phyloP scores from a whole-genome alignment of 257 asterid genomes.

The Nemophila menziesii region DNA sequence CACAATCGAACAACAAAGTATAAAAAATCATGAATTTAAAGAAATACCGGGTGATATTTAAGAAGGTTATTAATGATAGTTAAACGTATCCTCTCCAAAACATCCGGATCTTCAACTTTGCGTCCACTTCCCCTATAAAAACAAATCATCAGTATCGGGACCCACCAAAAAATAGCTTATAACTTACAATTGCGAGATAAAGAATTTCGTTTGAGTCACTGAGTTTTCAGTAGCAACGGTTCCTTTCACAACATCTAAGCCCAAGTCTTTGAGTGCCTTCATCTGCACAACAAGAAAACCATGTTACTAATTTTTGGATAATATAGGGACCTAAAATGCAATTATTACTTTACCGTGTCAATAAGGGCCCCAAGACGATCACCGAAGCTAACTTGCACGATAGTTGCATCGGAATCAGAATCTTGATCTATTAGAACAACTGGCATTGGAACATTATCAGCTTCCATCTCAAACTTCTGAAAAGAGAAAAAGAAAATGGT shows the following conservation, averaged over 20 bases:
- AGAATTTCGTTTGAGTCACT: constrained; percentile 62
- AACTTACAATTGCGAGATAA: constrained; percentile 67
- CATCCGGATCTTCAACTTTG: constrained; percentile 89
- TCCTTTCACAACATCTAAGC: constrained; percentile 89
- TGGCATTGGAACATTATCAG: constrained; percentile 66
- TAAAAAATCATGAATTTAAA: constrained; percentile 11
- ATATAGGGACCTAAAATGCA: constrained; percentile 3
- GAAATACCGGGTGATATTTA: constrained; percentile 88
- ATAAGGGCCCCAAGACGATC: constrained; percentile 95
- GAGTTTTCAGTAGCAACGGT: constrained; percentile 71
- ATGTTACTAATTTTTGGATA: constrained; percentile 5
- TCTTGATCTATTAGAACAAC: constrained; percentile 87
- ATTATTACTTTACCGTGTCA: constrained; percentile 56
- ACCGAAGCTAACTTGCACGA: constrained; percentile 87
- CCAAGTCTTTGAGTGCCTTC: constrained; percentile 89
- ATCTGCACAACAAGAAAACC: constrained; percentile 41
- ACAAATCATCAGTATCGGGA: constrained; percentile 4
- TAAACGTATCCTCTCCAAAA: constrained; percentile 90
- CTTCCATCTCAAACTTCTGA: constrained; percentile 39
- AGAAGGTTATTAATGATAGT: constrained; percentile 87
- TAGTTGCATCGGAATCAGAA: constrained; percentile 69
- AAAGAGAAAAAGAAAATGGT: constrained; percentile 8
- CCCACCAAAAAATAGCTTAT: neutral
- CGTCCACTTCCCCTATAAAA: constrained; percentile 70
- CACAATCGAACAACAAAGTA: neutral